Conservation (phyloP, 768 basidiomycete genomes). For the Suillus hirtellus region DNA sequence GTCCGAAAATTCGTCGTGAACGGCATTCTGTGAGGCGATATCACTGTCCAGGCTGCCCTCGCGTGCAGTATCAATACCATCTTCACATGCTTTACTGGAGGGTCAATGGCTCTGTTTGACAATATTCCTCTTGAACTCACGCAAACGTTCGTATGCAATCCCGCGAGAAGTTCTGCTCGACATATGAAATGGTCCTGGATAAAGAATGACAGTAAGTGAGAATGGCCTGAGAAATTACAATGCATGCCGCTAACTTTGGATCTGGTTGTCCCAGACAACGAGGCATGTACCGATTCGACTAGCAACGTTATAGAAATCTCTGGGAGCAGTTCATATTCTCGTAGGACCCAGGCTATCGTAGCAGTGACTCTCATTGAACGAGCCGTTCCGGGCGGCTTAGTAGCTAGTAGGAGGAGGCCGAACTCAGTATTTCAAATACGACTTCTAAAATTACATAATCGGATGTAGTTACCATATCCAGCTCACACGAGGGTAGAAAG, state of each 20-base stretch:
- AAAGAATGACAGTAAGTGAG: not conserved
- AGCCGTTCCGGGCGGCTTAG: not conserved
- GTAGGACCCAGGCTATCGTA: not conserved
- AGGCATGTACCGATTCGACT: not conserved
- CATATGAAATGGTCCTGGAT: constrained; percentile 7
- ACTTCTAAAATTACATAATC: not conserved
- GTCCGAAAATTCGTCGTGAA: constrained; percentile 12
- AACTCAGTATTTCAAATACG: not conserved
- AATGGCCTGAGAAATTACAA: constrained; percentile 1
- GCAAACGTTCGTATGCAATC: constrained; percentile 17
- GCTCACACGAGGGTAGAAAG: too few species aligned
- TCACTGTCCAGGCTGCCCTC: not conserved
- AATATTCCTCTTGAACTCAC: constrained; percentile 10
- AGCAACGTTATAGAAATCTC: not conserved
- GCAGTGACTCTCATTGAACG: not conserved
- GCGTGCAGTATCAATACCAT: not conserved
- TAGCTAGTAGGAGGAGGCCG: not conserved
- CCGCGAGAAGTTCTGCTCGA: constrained; percentile 11
- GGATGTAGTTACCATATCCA: not conserved
- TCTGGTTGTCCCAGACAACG: not conserved
- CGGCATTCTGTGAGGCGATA: not conserved
- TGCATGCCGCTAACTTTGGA: not conserved
- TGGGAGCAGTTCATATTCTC: not conserved
- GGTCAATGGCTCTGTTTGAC: not conserved
- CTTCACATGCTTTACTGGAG: constrained; percentile 9